Percentiles rank a stretch among this genome's conserved stretches.
phyloP scores from a whole-genome alignment of 1,284 basidiomycete species.

The Pulchroboletus neoregius region DNA sequence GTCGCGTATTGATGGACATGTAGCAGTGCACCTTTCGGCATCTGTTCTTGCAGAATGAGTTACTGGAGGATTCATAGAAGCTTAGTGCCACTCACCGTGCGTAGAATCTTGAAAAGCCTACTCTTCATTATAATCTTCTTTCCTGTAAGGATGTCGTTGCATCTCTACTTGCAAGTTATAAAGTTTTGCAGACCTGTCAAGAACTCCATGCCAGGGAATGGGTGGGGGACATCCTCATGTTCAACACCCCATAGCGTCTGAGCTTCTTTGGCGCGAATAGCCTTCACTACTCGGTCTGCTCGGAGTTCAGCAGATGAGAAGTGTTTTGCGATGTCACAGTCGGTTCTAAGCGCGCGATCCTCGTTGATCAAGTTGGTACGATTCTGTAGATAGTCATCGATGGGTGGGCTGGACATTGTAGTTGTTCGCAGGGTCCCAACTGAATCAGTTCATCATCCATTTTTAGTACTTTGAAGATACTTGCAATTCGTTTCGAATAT shows the following conservation, averaged over 20 bases:
- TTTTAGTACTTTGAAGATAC: neutral
- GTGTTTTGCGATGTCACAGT: constrained; percentile 23
- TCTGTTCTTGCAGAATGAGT: constrained; percentile 36
- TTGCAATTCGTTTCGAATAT: neutral
- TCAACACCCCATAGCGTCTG: constrained; percentile 51
- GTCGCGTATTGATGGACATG: constrained; percentile 68
- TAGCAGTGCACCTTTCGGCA: constrained; percentile 72
- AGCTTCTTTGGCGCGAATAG: constrained; percentile 50
- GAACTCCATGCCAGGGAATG: constrained; percentile 73
- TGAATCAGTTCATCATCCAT: neutral
- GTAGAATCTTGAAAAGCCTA: constrained; percentile 52
- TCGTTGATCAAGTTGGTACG: constrained; percentile 46
- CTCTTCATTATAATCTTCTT: constrained; percentile 53
- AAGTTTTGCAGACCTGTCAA: constrained; percentile 46
- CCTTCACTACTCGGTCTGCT: constrained; percentile 53
- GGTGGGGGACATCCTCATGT: constrained; percentile 48
- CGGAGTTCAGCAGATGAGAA: constrained; percentile 42
- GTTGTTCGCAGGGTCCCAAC: neutral
- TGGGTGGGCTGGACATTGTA: neutral
- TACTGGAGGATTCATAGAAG: neutral
- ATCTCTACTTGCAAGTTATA: neutral
- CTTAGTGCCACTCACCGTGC: constrained; percentile 40
- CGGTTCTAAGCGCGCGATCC: constrained; percentile 46
- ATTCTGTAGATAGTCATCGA: constrained; percentile 39
- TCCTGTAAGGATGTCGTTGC: constrained; percentile 41